A percentile compares a stretch with the other conserved stretches of the same genome.
phyloP scores from a whole-genome alignment of 2,329 filamentous ascomycete genomes.

The Teratosphaeria epicoccoides region DNA sequence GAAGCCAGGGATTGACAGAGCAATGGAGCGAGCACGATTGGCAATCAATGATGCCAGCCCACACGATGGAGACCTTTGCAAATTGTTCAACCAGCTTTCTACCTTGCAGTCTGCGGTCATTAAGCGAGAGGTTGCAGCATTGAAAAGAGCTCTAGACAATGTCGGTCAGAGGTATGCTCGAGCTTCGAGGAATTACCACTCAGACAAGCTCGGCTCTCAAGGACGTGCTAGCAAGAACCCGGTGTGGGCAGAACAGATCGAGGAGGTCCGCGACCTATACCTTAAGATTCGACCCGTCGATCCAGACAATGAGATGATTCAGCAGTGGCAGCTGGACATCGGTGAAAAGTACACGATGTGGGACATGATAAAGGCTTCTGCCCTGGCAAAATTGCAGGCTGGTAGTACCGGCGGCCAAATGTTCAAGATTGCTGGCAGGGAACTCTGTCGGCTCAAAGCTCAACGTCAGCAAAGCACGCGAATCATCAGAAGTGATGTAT shows the following conservation, averaged over 20 bases:
- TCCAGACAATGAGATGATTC: constrained; percentile 4
- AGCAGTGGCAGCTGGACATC: constrained; percentile 14
- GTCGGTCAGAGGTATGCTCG: not conserved
- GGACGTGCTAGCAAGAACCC: not conserved
- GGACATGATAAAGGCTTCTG: constrained; percentile 38
- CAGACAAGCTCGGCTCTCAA: not conserved
- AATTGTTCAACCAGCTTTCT: not conserved
- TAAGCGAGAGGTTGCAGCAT: not conserved
- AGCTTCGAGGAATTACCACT: not conserved
- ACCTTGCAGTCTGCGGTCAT: not conserved
- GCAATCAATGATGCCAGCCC: not conserved
- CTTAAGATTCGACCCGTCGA: constrained; percentile 11
- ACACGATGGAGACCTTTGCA: constrained; percentile 4
- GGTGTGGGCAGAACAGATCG: constrained; percentile 3
- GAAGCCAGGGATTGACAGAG: constrained; percentile 12
- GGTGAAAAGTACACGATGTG: constrained; percentile 24
- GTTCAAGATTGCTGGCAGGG: constrained; percentile 31
- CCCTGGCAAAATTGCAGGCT: constrained; percentile 25
- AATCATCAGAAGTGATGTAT: not conserved
- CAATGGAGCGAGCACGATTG: constrained; percentile 5
- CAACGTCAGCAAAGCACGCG: not conserved
- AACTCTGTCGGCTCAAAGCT: constrained; percentile 31
- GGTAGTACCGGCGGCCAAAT: constrained; percentile 20
- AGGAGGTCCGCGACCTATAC: constrained; percentile 7
- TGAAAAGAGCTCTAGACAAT: not conserved